These are phyloP conservation scores for Gypsophila paniculata DNA, from an alignment of 179 eudicot genomes.

Conservation along the genomic window DNA sequence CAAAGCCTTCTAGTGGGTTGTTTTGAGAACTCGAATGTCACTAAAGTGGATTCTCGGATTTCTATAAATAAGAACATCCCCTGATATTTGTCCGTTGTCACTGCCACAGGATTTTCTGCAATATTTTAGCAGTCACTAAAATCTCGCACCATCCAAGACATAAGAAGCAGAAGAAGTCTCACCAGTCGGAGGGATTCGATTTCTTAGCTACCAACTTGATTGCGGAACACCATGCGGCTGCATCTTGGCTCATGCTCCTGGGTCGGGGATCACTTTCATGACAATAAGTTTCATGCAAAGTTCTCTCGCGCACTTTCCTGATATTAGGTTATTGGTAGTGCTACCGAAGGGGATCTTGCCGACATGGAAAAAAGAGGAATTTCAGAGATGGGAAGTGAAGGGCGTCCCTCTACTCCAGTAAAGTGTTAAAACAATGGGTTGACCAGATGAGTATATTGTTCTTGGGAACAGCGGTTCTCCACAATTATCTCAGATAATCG, in stretches of 20 bases:
- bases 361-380: slow-evolving; percentile 88
- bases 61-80: no score
- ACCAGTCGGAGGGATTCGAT: slow-evolving; percentile 82
- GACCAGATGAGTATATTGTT: slow-evolving; percentile 58
- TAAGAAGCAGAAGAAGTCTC: slow-evolving; percentile 80
- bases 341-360: slow-evolving; percentile 75
- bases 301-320: slow-evolving; percentile 69
- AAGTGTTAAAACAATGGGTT: slow-evolving; percentile 67
- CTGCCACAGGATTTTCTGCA: no score
- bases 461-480: slow-evolving; percentile 77
- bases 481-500: slow-evolving; percentile 55
- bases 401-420: slow-evolving; percentile 51
- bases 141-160: slow-evolving; percentile 82
- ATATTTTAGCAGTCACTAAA: slow-evolving; percentile 37
- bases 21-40: no score
- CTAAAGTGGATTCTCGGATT: no score
- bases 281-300: slow-evolving; percentile 88
- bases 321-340: slow-evolving; percentile 74
- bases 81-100: no score
- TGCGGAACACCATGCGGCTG: slow-evolving; percentile 83
- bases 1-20: no score
- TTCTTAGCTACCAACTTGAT: slow-evolving; percentile 70
- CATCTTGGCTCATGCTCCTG: slow-evolving; percentile 95
- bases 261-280: slow-evolving; percentile 95
- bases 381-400: slow-evolving; percentile 83